These are phyloP conservation scores for Physaria fendleri DNA, from an alignment of 345 rosid species.

Conservation along the genomic window DNA sequence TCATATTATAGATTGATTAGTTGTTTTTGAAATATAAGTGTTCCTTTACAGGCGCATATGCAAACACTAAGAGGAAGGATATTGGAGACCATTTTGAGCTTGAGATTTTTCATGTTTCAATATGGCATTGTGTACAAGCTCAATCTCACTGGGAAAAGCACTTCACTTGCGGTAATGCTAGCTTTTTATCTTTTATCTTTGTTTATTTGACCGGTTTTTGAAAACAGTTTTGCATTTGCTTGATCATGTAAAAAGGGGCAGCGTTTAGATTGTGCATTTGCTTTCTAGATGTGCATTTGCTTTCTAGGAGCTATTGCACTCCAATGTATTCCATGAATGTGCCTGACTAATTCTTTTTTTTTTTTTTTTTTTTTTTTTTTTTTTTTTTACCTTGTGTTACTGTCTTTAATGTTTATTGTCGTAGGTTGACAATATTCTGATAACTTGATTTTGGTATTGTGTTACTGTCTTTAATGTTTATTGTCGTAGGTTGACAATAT, in stretches of 20 bases:
- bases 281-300: neutral
- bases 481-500: neutral
- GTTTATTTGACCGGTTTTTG: neutral
- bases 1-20: neutral
- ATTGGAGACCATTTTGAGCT: constrained; percentile 80
- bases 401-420: neutral
- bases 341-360: no score
- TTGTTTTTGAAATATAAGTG: neutral
- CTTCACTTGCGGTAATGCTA: constrained; percentile 70
- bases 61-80: constrained; percentile 90
- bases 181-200: neutral
- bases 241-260: neutral
- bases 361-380: no score
- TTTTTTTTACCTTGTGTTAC: neutral
- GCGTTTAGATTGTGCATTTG: neutral
- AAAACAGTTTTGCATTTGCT: neutral
- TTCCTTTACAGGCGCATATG: constrained; percentile 66
- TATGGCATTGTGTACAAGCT: constrained; percentile 97
- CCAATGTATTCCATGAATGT: no score
- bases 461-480: neutral
- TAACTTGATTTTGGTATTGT: neutral
- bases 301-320: neutral
- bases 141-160: constrained; percentile 53
- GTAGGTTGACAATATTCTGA: neutral
- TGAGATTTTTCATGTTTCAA: constrained; percentile 85